Evolutionary conservation across 495 filamentous ascomycete genomes (phyloP).

Genomic region (Podospora appendiculata): DNA sequence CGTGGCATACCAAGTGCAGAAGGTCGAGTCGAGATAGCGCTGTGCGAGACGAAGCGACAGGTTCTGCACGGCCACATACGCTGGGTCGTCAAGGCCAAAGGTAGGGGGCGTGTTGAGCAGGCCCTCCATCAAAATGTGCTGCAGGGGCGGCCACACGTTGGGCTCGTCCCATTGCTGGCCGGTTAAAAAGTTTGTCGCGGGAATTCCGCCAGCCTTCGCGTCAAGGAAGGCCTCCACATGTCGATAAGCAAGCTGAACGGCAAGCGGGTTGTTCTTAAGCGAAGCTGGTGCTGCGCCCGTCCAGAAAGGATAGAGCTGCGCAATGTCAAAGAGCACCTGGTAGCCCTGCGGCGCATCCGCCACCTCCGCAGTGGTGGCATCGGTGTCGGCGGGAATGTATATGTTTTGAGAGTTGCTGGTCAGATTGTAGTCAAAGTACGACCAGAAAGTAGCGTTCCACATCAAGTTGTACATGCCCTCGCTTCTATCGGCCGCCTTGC

Average conservation of each 20-base stretch:
- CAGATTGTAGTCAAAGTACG: constrained; percentile 46
- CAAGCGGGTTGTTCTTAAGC: constrained; percentile 37
- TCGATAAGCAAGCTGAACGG: constrained; percentile 30
- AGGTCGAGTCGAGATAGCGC: constrained; percentile 43
- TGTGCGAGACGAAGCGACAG: constrained; percentile 35
- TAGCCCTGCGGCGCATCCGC: constrained; percentile 27
- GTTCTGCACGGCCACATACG: constrained; percentile 30
- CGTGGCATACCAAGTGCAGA: constrained; percentile 44
- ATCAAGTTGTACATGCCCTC: constrained; percentile 38
- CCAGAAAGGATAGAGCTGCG: constrained; percentile 46
- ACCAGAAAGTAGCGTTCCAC: constrained; percentile 39
- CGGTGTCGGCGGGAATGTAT: constrained; percentile 30
- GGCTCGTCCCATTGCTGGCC: constrained; percentile 48
- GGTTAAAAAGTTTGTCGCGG: constrained; percentile 35
- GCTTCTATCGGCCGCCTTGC: constrained; percentile 27
- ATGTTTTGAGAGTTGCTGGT: constrained; percentile 32
- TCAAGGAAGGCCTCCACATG: constrained; percentile 29
- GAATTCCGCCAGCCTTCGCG: constrained; percentile 31
- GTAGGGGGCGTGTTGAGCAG: constrained; percentile 39
- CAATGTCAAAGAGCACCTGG: constrained; percentile 33
- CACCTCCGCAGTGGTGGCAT: constrained; percentile 22
- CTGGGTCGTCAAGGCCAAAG: constrained; percentile 34
- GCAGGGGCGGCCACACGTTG: constrained; percentile 43
- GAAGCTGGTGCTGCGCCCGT: constrained; percentile 37
- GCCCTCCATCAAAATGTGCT: constrained; percentile 40